Conservation (phyloP, 805 yeast species). For the Saccharomycopsis malanga region DNA sequence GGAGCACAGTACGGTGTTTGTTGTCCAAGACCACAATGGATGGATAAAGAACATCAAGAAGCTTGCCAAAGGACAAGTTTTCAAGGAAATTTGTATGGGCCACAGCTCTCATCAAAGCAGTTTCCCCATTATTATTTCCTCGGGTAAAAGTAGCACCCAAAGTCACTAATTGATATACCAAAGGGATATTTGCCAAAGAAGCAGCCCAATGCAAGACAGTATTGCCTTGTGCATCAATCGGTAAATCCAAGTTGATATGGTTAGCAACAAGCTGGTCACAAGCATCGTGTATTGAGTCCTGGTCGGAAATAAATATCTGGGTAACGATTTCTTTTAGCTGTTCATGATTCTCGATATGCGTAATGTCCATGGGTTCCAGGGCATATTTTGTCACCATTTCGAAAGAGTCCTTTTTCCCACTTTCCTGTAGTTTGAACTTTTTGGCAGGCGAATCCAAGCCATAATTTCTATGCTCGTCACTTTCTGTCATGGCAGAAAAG, state of each 20-base stretch:
- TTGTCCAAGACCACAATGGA: conserved; percentile 58
- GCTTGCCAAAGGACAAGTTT: conserved; percentile 59
- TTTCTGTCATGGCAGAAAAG: conserved; percentile 30
- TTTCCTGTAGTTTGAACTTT: conserved; percentile 26
- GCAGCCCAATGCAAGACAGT: conserved; percentile 96
- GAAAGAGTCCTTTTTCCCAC: conserved; percentile 23
- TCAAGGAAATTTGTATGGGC: conserved; percentile 65
- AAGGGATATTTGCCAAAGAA: conserved; percentile 68
- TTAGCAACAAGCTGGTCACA: conserved; percentile 26
- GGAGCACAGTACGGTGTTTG: conserved; percentile 73
- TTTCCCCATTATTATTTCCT: conserved; percentile 79
- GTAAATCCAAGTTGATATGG: conserved; percentile 49
- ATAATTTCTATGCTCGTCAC: conserved; percentile 25
- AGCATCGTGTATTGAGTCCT: conserved; percentile 28
- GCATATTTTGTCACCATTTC: conserved; percentile 25
- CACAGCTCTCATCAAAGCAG: conserved; percentile 78
- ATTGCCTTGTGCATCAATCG: conserved; percentile 90
- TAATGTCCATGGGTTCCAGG: conserved; percentile 31
- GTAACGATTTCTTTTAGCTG: conserved; percentile 40
- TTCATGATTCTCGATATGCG: conserved; percentile 29
- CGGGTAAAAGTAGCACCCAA: conserved; percentile 55
- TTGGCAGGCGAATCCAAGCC: conserved; percentile 34
- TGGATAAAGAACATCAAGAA: conserved; percentile 72
- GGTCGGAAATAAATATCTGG: conserved; percentile 41
- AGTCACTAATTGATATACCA: conserved; percentile 62